Evolutionary conservation across 192 early-diverging fungal genomes (phyloP).

Genomic region (Entophlyctis luteolus): DNA sequence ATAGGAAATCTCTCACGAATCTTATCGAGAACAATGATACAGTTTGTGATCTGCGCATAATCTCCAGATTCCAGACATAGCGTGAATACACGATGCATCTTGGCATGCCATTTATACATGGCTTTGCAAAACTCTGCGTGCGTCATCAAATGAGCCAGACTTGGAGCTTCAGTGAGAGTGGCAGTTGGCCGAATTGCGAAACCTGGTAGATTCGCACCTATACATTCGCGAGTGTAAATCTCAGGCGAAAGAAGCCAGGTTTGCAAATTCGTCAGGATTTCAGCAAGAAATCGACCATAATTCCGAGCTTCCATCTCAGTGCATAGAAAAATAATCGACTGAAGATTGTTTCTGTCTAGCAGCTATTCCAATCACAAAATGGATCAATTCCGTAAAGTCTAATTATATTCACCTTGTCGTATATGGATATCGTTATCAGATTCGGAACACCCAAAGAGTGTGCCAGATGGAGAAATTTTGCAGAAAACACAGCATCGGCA

Average conservation of each 20-base stretch:
- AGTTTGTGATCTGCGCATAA: slow-evolving; percentile 70
- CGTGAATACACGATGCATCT: slow-evolving; percentile 35
- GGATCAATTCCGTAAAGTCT: not conserved
- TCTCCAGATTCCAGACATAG: slow-evolving; percentile 55
- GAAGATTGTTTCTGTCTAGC: slow-evolving; percentile 41
- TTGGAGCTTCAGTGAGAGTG: too few species aligned
- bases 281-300: slow-evolving; percentile 65
- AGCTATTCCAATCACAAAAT: slow-evolving; percentile 25
- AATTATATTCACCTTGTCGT: slow-evolving; percentile 54
- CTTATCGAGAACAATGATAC: slow-evolving; percentile 66
- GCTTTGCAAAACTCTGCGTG: slow-evolving; percentile 61
- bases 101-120: slow-evolving; percentile 71
- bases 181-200: slow-evolving; percentile 57
- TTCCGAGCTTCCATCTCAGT: slow-evolving; percentile 73
- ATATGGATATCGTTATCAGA: slow-evolving; percentile 67
- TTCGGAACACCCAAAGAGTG: slow-evolving; percentile 66
- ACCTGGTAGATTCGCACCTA: slow-evolving; percentile 58
- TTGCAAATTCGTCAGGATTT: slow-evolving; percentile 53
- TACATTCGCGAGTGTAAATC: slow-evolving; percentile 53
- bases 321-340: slow-evolving; percentile 49
- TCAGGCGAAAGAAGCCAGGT: slow-evolving; percentile 51
- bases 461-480: slow-evolving; percentile 68
- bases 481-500: slow-evolving; percentile 70
- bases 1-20: slow-evolving; percentile 61
- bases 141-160: too few species aligned